A percentile compares a stretch with the other conserved stretches of the same genome.
phyloP scores from a whole-genome alignment of 495 filamentous ascomycete genomes.

The Ascobolus immersus region DNA sequence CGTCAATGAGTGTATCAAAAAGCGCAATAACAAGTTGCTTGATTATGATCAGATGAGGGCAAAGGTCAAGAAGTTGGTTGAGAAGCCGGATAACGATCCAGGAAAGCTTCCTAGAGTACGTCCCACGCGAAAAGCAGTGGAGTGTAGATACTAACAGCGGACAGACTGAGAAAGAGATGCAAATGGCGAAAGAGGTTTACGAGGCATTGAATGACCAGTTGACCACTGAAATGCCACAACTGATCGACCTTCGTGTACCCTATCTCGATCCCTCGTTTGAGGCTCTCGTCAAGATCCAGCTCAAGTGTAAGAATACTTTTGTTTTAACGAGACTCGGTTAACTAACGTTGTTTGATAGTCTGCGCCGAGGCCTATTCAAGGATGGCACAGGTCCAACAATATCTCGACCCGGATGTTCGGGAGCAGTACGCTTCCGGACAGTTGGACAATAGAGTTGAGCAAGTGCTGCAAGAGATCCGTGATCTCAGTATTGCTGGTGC shows the following conservation, averaged over 20 bases:
- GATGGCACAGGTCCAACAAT: conserved; percentile 98
- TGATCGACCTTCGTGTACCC: conserved; percentile 88
- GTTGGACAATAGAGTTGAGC: conserved; percentile 74
- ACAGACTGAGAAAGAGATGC: conserved; percentile 60
- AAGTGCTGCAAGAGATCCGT: conserved; percentile 88
- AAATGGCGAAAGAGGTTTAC: conserved; percentile 78
- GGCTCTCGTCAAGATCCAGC: conserved; percentile 91
- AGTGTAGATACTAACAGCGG: no score
- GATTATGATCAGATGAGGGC: conserved; percentile 92
- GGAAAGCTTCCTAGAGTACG: conserved; percentile 59
- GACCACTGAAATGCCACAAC: conserved; percentile 75
- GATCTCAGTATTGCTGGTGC: conserved; percentile 73
- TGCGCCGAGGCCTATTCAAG: conserved; percentile 89
- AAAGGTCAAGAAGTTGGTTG: conserved; percentile 83
- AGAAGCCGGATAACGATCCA: conserved; percentile 96
- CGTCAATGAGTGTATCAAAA: conserved; percentile 97
- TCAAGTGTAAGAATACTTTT: conserved; percentile 29
- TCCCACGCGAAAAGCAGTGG: no score
- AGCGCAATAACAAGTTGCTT: conserved; percentile 87
- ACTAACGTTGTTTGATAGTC: conserved; percentile 18
- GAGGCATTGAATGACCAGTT: conserved; percentile 91
- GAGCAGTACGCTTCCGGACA: conserved; percentile 91
- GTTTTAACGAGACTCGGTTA: not conserved
- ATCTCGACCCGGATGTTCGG: conserved; percentile 81
- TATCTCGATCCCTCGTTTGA: conserved; percentile 94